Evolutionary conservation across 2,329 filamentous ascomycete species (phyloP).

Genomic region (Massarina eburnea): DNA sequence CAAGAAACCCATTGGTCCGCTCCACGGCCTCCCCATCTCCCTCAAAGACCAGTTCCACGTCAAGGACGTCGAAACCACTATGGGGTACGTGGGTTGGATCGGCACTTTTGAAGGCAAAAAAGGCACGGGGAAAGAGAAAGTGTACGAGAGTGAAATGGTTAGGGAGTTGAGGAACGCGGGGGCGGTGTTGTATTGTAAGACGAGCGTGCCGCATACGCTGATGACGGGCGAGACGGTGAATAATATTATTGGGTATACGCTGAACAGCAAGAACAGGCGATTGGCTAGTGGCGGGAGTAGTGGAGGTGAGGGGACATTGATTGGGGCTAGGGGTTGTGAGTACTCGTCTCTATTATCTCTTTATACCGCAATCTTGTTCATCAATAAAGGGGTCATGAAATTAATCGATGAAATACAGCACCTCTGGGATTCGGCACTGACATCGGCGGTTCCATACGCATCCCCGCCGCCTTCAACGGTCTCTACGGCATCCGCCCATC

Average conservation of each 20-base stretch:
- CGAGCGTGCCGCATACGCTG: slow-evolving; percentile 59
- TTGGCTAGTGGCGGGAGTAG: slow-evolving; percentile 59
- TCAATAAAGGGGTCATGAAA: background rate
- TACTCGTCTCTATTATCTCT: slow-evolving; percentile 1
- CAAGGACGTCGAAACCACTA: slow-evolving; percentile 48
- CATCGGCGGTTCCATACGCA: slow-evolving; percentile 58
- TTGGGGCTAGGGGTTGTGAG: slow-evolving; percentile 55
- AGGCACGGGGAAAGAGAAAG: slow-evolving; percentile 53
- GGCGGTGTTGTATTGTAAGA: slow-evolving; percentile 61
- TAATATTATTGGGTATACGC: slow-evolving; percentile 61
- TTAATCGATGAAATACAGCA: slow-evolving; percentile 15
- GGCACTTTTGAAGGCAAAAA: slow-evolving; percentile 62
- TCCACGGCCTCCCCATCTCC: slow-evolving; percentile 52
- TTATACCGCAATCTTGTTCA: background rate
- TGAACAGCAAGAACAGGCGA: slow-evolving; percentile 59
- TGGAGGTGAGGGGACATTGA: slow-evolving; percentile 62
- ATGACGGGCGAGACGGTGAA: slow-evolving; percentile 63
- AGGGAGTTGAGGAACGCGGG: slow-evolving; percentile 56
- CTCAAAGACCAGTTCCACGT: slow-evolving; percentile 55
- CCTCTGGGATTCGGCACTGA: slow-evolving; percentile 62
- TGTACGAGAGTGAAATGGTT: slow-evolving; percentile 62
- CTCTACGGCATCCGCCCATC: slow-evolving; percentile 60
- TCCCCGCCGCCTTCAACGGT: slow-evolving; percentile 61
- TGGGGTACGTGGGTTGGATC: slow-evolving; percentile 68
- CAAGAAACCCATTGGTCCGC: slow-evolving; percentile 43